These are phyloP conservation scores for Harrya chromipes DNA, from an alignment of 768 basidiomycete species.

Conservation along the genomic window DNA sequence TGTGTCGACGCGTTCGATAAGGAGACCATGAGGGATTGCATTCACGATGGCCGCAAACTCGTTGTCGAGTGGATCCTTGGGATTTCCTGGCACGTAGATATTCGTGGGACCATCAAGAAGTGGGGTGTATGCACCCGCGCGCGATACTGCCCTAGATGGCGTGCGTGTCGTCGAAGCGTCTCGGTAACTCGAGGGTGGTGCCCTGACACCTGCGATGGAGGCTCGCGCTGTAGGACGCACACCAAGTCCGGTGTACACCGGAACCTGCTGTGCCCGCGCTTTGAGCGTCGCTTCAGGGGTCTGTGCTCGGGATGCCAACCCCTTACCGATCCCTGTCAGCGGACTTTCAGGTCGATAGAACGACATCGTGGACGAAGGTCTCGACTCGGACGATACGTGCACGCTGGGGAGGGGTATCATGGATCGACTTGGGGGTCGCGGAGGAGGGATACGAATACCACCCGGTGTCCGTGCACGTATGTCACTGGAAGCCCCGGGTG, in stretches of 20 bases:
- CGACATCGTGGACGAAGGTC: conserved; percentile 72
- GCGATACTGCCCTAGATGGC: conserved; percentile 64
- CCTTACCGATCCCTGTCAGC: conserved; percentile 33
- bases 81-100: conserved; percentile 62
- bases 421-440: conserved; percentile 78
- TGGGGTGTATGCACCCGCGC: conserved; percentile 63
- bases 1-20: conserved; percentile 79
- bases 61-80: conserved; percentile 76
- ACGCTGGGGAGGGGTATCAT: conserved; percentile 80
- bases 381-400: conserved; percentile 64
- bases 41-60: conserved; percentile 78
- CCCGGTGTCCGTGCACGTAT: conserved; percentile 39
- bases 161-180: conserved; percentile 54
- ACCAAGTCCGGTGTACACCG: conserved; percentile 45
- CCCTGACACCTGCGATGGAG: conserved; percentile 38
- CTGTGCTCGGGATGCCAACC: conserved; percentile 50
- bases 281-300: conserved; percentile 66
- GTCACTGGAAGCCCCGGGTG: conserved; percentile 29
- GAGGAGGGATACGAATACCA: conserved; percentile 46
- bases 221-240: conserved; percentile 40
- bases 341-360: conserved; percentile 57
- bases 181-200: conserved; percentile 76
- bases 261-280: conserved; percentile 57
- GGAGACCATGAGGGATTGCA: conserved; percentile 69
- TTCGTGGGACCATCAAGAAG: conserved; percentile 51